Evolutionary conservation across 805 yeast genomes (phyloP).

Genomic region (Teunomyces cretensis): DNA sequence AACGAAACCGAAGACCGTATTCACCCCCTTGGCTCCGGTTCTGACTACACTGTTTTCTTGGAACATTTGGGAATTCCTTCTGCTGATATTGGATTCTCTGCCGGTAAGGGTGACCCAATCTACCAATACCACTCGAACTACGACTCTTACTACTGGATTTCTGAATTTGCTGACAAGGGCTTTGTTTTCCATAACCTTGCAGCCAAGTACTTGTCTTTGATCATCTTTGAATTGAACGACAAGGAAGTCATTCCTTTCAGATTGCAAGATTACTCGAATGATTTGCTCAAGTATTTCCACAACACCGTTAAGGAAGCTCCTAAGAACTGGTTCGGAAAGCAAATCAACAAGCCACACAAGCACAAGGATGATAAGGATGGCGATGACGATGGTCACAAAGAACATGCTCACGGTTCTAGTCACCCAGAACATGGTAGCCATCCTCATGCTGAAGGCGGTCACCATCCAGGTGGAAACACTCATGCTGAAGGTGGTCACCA

Average conservation of each 20-base stretch:
- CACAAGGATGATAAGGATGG: background rate
- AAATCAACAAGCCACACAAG: background rate
- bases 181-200: slow-evolving; percentile 54
- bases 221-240: slow-evolving; percentile 54
- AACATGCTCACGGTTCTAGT: background rate
- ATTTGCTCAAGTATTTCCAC: slow-evolving; percentile 39
- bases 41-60: slow-evolving; percentile 62
- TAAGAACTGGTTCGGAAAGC: slow-evolving; percentile 29
- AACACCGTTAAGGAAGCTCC: slow-evolving; percentile 29
- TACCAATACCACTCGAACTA: slow-evolving; percentile 58
- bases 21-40: slow-evolving; percentile 46
- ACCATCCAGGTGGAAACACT: background rate
- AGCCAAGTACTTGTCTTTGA: slow-evolving; percentile 59
- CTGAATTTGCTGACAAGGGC: slow-evolving; percentile 50
- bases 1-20: slow-evolving; percentile 33
- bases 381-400: background rate
- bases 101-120: slow-evolving; percentile 46
- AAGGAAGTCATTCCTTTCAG: slow-evolving; percentile 53
- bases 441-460: background rate
- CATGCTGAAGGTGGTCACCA: too few relatives aligned
- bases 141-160: slow-evolving; percentile 60
- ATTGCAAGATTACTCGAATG: slow-evolving; percentile 47
- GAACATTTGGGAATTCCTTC: slow-evolving; percentile 69
- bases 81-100: slow-evolving; percentile 45
- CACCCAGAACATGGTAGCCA: too few relatives aligned